Conservation (phyloP, 768 basidiomycete species). For the Piloderma croceum region DNA sequence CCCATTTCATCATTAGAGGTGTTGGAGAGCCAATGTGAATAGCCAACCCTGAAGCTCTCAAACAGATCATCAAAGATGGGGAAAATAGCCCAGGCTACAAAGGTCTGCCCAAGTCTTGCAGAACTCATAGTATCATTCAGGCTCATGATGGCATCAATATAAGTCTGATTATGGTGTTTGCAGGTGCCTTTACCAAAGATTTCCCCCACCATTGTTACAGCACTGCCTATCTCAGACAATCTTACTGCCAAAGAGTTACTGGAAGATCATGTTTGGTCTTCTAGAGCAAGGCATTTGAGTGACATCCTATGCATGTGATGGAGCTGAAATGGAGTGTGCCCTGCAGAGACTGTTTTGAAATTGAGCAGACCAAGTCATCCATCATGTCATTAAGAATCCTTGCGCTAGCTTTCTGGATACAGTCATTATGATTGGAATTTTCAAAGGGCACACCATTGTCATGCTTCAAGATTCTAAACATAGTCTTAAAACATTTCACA, state of each 20-base stretch:
- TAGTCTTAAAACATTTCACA: constrained; percentile 28
- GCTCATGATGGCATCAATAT: neutral
- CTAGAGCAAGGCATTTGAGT: constrained; percentile 17
- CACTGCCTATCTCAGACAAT: constrained; percentile 21
- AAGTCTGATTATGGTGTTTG: constrained; percentile 31
- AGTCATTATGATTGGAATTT: constrained; percentile 8
- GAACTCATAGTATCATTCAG: neutral
- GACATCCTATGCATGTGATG: constrained; percentile 31
- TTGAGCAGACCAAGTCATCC: neutral
- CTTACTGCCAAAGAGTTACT: constrained; percentile 17
- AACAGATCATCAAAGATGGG: constrained; percentile 7
- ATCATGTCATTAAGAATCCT: constrained; percentile 1
- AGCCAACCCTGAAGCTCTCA: constrained; percentile 16
- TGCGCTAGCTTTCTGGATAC: constrained; percentile 1
- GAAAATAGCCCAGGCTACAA: constrained; percentile 14
- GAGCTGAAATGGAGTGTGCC: constrained; percentile 26
- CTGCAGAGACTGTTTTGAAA: constrained; percentile 16
- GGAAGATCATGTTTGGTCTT: constrained; percentile 20
- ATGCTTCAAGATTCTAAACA: constrained; percentile 35
- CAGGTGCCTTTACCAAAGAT: constrained; percentile 28
- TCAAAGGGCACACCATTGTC: constrained; percentile 16
- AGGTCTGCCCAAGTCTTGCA: constrained; percentile 12
- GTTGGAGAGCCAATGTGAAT: constrained; percentile 19
- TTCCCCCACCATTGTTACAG: constrained; percentile 31
- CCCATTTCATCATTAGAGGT: constrained; percentile 22